phyloP scores from a whole-genome alignment of 192 early-diverging fungal genomes.

The Coemansia sp. region DNA sequence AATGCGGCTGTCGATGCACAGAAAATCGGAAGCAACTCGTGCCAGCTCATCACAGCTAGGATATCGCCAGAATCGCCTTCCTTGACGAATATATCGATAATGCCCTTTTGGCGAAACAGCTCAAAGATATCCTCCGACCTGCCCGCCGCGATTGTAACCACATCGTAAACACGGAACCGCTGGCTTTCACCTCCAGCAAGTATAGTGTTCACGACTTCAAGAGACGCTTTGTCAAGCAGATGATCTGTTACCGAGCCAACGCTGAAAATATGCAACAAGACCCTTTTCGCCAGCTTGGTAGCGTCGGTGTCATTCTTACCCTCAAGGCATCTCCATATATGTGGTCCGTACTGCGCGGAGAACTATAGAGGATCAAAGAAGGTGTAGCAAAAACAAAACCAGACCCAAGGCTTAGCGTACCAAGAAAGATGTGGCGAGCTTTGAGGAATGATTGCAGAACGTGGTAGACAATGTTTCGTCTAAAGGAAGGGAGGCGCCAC shows the following conservation, averaged over 20 bases:
- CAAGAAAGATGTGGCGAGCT: neutral
- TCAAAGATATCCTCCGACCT: conserved; percentile 30
- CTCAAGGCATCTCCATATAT: conserved; percentile 46
- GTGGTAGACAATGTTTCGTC: neutral
- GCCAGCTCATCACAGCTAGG: conserved; percentile 40
- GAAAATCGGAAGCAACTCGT: conserved; percentile 34
- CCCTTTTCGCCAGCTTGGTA: conserved; percentile 33
- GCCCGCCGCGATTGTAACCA: conserved; percentile 23
- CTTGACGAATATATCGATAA: conserved; percentile 28
- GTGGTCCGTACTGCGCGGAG: conserved; percentile 41
- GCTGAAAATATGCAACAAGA: conserved; percentile 26
- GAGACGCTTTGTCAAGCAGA: conserved; percentile 27
- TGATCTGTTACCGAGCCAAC: conserved; percentile 33
- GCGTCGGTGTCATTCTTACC: conserved; percentile 37
- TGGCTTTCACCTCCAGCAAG: conserved; percentile 34
- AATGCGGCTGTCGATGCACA: conserved; percentile 21
- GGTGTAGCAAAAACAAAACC: neutral
- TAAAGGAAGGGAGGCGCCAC: conserved; percentile 7
- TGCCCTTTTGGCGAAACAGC: conserved; percentile 30
- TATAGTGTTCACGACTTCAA: conserved; percentile 15
- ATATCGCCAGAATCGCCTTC: conserved; percentile 35
- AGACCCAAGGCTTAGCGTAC: neutral
- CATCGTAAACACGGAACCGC: conserved; percentile 51
- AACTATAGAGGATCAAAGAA: conserved; percentile 24
- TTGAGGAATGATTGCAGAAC: neutral